Base-by-base conservation (phyloP, 352 stramenopile species). In the Aphanomyces cochlioides region DNA sequence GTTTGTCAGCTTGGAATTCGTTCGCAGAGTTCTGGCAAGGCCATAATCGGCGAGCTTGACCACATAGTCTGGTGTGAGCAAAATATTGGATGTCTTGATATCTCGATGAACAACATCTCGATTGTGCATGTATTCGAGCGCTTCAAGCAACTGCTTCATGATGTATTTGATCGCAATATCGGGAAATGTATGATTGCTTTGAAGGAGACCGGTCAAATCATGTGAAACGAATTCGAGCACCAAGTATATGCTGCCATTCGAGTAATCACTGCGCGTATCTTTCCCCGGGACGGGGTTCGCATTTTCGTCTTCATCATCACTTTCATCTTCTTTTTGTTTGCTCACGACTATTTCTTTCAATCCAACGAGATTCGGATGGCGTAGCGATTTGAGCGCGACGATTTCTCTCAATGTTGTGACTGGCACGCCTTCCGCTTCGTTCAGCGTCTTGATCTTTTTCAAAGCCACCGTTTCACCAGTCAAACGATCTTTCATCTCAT, bases 401-500 rank as follows among this genome's bases (percentile, higher is more conserved):
- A 99, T 99, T 82, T 99, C 96, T 12, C 96, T 89, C 69, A 99
- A 95, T 13, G 96, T 97, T 45, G 94, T 98, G 58, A 98, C 83
- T 2, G 96, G 96, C 13, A 95, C 85, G 71, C 87, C 87, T 58
- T 95, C 85, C 21, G 93, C 84, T 88, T 95, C 88, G 47, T 96
- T 96, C 7, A 94, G 78, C 59, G 85, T 96, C 47, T 87, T 87
- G 75, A 96, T 96, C 73, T 96, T 96, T 78, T 96, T 96, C 72
- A 96, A 91, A 17, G 88, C 88, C 17, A 96, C 88, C n/a, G 93
- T 73, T 47, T 96, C 85, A 34, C 82, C 80, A 36, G 84, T 93
- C 34, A 74, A 71, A 68, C 92, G 94, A 75, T 96, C 83, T 75
- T 93, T 94, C 63, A 86, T 86, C 84, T 93, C 93, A 65, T 94